Base-by-base conservation (phyloP, 1,139 yeast species). In the Ashbya aceris region DNA sequence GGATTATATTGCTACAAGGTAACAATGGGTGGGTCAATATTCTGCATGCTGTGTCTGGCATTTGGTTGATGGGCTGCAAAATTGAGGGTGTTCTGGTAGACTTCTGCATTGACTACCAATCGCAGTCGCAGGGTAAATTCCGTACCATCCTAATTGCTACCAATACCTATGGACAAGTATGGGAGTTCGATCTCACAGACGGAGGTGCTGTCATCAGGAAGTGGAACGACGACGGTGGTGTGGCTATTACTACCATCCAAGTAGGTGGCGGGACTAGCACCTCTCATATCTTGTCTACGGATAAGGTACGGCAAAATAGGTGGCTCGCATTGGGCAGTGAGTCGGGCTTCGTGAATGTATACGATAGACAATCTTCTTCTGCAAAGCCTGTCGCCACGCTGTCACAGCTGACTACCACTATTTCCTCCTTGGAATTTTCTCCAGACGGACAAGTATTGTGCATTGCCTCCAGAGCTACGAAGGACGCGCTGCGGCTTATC, bases 321-420 rank as follows among this genome's bases (percentile, higher is more conserved):
- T 91, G 89, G 86, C 62, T 84, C 45, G 98, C 98, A 0, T 69
- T 93, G 46, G 98, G 98, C 35, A 76, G 84, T 54, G 78, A 78
- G 52, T 82, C 83, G 51, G 99, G 99, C 55, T 76, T 86, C 47
- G 98, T 93, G 17, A 86, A 83, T 53, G 68, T 93, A 9, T 93
- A 89, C 58, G 96, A 89, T 57, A 50, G 67, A 51, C 50, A 53
- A 3, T 51, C 53, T 17, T 41, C 39, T 12, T 45, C 47, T 13
- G 60, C 53, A 33, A 66, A 65, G 36, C 82, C 87, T 10, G 65
- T 76, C 41, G 80, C 79, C 42, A 69, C 75, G 0, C 67, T 91
- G 14, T 94, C 83, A 47, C 91, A 86, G 54, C 69, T 93, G 44
- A 81, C 87, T 14, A 87, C 96, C 0, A 70, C 93, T 8, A 78